Conservation (phyloP, 179 eudicot species). For the Gypsophila paniculata region DNA sequence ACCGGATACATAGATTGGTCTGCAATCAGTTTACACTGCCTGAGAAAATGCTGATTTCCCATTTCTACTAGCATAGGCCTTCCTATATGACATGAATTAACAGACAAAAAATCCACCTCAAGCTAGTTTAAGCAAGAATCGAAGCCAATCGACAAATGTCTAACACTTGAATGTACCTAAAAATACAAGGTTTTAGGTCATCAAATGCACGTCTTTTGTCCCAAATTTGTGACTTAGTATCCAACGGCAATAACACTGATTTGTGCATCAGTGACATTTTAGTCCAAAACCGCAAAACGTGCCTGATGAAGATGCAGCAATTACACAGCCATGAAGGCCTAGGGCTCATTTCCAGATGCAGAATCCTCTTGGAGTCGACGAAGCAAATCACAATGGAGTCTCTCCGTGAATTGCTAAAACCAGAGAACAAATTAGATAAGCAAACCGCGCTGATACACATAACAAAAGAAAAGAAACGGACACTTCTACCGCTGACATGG, state of each 20-base stretch:
- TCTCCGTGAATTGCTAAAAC: conserved; percentile 55
- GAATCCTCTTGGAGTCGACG: conserved; percentile 31
- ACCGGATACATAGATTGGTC: neutral
- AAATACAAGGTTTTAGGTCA: conserved; percentile 1
- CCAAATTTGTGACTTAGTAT: neutral
- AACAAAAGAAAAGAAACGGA: neutral
- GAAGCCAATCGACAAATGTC: conserved; percentile 1
- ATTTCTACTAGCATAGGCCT: neutral
- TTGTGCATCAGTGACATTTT: neutral
- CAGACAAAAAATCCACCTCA: neutral
- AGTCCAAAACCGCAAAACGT: neutral
- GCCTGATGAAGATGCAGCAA: neutral
- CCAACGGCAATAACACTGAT: neutral
- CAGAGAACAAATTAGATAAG: neutral
- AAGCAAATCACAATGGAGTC: conserved; percentile 43
- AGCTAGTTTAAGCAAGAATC: neutral
- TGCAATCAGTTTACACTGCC: conserved; percentile 10
- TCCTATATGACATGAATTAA: neutral
- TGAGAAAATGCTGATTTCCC: neutral
- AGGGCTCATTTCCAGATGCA: conserved; percentile 4
- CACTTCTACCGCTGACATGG: neutral
- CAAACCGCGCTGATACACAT: neutral
- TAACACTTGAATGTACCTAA: neutral
- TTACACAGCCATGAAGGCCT: neutral
- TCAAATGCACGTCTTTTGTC: neutral